Conservation (phyloP, 768 basidiomycete species). For the Heimioporus sp. region DNA sequence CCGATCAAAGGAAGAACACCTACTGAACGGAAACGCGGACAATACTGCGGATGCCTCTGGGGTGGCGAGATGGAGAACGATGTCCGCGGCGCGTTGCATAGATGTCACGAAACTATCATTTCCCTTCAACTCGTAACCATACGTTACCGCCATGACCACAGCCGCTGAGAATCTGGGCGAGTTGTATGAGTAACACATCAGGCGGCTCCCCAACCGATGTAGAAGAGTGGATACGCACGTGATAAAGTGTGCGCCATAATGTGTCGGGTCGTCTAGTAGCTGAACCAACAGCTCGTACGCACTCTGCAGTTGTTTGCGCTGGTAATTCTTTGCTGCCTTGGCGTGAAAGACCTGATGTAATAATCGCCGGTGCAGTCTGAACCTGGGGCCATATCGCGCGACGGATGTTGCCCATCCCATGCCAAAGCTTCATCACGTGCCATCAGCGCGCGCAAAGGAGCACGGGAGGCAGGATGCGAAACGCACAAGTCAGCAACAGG, state of each 20-base stretch:
- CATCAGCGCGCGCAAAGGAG: neutral
- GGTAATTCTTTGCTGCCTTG: conserved; percentile 9
- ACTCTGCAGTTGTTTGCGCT: conserved; percentile 9
- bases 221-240: conserved; percentile 1
- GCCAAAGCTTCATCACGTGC: conserved; percentile 11
- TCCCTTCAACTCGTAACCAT: conserved; percentile 13
- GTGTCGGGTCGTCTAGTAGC: conserved; percentile 7
- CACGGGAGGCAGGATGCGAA: neutral
- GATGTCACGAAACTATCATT: conserved; percentile 7
- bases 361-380: conserved; percentile 21
- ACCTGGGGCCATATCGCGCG: conserved; percentile 21
- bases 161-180: neutral
- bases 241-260: conserved; percentile 9
- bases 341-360: conserved; percentile 16
- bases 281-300: conserved; percentile 7
- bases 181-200: neutral
- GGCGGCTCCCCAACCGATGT: neutral
- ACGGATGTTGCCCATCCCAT: conserved; percentile 8
- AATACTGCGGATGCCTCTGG: conserved; percentile 2
- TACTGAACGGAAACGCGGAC: conserved; percentile 10
- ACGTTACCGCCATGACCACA: conserved; percentile 17
- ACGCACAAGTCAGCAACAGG: conserved; percentile 3
- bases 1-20: neutral
- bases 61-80: conserved; percentile 1
- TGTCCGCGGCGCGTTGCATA: conserved; percentile 11